These are phyloP conservation scores for Sporothrix sp. DNA, from an alignment of 2,329 filamentous ascomycete species.

Conservation along the genomic window DNA sequence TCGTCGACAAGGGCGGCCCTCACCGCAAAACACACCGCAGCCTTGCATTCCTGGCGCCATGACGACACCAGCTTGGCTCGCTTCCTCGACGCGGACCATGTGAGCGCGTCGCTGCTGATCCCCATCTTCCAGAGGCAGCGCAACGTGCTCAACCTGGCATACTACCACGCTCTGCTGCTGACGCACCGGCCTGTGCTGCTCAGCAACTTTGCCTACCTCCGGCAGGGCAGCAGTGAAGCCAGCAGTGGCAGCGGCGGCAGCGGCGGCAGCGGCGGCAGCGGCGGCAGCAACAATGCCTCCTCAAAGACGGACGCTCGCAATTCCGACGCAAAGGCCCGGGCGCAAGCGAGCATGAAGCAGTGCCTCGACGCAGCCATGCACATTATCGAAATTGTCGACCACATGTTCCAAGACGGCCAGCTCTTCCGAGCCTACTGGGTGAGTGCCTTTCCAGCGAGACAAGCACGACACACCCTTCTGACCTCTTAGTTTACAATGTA, in stretches of 20 bases:
- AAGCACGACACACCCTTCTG: neutral
- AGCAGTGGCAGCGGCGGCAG: neutral
- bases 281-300: neutral
- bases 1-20: constrained; percentile 19
- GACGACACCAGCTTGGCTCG: constrained; percentile 22
- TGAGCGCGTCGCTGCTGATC: constrained; percentile 1
- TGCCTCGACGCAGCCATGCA: constrained; percentile 33
- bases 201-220: constrained; percentile 25
- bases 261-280: neutral
- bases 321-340: constrained; percentile 2
- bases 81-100: constrained; percentile 31
- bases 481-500: constrained; percentile 29
- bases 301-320: neutral
- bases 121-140: constrained; percentile 25
- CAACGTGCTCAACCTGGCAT: constrained; percentile 33
- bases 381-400: constrained; percentile 30
- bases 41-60: constrained; percentile 25
- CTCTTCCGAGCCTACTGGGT: constrained; percentile 11
- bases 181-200: constrained; percentile 30
- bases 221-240: neutral
- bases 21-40: constrained; percentile 23
- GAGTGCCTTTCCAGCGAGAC: neutral
- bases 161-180: constrained; percentile 34
- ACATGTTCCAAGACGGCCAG: constrained; percentile 20
- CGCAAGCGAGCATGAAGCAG: constrained; percentile 4